Percentiles rank a stretch among this genome's conserved stretches.
Conservation (phyloP, 441 rosid genomes). For the Brassica hybrid region DNA sequence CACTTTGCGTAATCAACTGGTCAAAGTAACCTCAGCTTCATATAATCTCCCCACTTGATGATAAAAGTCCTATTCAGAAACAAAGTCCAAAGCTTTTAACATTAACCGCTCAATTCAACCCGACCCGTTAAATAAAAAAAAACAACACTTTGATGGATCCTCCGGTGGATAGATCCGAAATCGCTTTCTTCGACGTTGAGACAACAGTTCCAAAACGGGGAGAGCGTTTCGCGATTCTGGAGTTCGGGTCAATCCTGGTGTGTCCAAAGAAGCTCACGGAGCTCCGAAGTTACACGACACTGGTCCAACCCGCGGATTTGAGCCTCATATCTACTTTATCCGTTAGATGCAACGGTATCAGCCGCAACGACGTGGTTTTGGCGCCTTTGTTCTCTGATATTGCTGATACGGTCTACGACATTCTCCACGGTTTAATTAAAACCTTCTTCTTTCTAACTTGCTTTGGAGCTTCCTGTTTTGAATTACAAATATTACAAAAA, state of each 20-base stretch:
- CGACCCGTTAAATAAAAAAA: neutral
- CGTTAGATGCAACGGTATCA: constrained; percentile 76
- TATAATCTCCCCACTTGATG: too few species aligned
- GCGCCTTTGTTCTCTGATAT: constrained; percentile 76
- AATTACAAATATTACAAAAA: too few species aligned
- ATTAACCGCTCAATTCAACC: constrained; percentile 3
- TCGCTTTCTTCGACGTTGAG: constrained; percentile 88
- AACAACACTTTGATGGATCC: constrained; percentile 26
- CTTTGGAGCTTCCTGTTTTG: neutral
- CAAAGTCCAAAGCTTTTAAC: constrained; percentile 13
- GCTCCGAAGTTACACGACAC: constrained; percentile 70
- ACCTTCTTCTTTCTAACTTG: neutral
- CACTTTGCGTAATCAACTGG: constrained; percentile 17
- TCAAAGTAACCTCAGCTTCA: constrained; percentile 29
- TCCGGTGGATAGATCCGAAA: constrained; percentile 55
- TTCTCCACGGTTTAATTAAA: constrained; percentile 65
- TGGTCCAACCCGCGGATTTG: constrained; percentile 72
- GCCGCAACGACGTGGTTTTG: constrained; percentile 49
- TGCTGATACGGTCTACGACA: constrained; percentile 73
- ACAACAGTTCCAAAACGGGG: constrained; percentile 79
- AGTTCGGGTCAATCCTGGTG: constrained; percentile 89
- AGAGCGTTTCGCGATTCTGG: constrained; percentile 68
- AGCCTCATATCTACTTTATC: constrained; percentile 62
- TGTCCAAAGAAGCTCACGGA: constrained; percentile 79
- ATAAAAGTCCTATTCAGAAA: too few species aligned